Base-by-base conservation (phyloP, 2,329 filamentous ascomycete species). In the Myriosclerotinia scirpicola region DNA sequence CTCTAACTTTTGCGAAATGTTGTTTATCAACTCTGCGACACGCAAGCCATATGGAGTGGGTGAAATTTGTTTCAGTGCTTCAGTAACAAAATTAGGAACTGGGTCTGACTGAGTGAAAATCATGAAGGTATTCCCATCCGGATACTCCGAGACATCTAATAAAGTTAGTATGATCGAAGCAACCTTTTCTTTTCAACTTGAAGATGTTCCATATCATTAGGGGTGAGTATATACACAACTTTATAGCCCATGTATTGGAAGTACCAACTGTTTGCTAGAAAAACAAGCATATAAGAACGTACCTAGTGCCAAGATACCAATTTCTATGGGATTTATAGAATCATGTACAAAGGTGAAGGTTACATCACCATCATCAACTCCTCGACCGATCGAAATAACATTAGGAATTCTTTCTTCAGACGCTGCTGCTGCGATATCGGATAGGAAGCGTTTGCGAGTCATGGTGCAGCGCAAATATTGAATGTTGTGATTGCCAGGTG, bases 291-390 rank as follows among this genome's bases (percentile, higher is more conserved):
- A 54, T 5, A 48, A 26, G 46, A 58, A 50, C 64, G 26, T 71
- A 69, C 74, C 72, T 65, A 73, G 67, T 53, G 66, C 64, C 12
- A 74, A 69, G 26, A 75, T 63, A 54, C 67, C 67, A 30, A 76
- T 72, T 53, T 75, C 71, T 22, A 74, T 70, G 11, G 73, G 70
- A 17, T 64, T 30, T 11, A 70, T 71, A 55, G 68, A 64, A 54
- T 53, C 44, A 44, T 72, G 78, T 77, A 74, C 68, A 71, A 83
- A 90, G 5, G 77, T 80, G 75, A 94, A 90, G 17, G 82, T 83
- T 66, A 96, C 81, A 66, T 90, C 86, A 61, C 90, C 91, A 76
- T 94, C 90, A 42, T 90, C 88, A 6, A 88, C 86, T 20, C 90
- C 90, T 46, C 80, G 79, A 44, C 79, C 78, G 34, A 96, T 78